Evolutionary conservation across 495 filamentous ascomycete species (phyloP).

Genomic region (Daldinia childiae): DNA sequence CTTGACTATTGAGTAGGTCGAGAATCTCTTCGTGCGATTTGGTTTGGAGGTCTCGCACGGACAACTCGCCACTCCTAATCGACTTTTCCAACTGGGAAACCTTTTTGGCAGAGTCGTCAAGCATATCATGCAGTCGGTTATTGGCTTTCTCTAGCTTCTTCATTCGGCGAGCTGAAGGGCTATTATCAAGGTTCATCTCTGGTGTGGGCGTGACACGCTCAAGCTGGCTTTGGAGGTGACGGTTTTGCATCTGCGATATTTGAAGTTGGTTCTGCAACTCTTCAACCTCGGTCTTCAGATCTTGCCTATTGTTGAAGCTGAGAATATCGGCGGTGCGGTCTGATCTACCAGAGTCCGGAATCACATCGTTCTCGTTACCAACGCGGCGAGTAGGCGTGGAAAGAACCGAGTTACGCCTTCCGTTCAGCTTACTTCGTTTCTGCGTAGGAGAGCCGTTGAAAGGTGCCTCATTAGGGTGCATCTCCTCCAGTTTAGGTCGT

Average conservation of each 20-base stretch:
- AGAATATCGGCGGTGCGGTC: constrained; percentile 91
- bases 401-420: constrained; percentile 74
- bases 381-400: constrained; percentile 79
- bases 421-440: constrained; percentile 76
- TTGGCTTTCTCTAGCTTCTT: constrained; percentile 95
- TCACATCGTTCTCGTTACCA: constrained; percentile 67
- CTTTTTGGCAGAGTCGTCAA: constrained; percentile 94
- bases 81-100: constrained; percentile 89
- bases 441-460: constrained; percentile 81
- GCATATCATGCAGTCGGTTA: constrained; percentile 88
- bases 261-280: constrained; percentile 95
- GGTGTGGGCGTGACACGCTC: constrained; percentile 66
- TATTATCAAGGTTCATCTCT: constrained; percentile 77
- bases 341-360: constrained; percentile 81
- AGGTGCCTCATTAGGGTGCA: constrained; percentile 82
- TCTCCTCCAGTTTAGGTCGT: constrained; percentile 79
- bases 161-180: constrained; percentile 80
- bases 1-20: constrained; percentile 92
- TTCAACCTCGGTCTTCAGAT: constrained; percentile 89
- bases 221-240: constrained; percentile 89
- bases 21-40: constrained; percentile 95
- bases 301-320: constrained; percentile 88
- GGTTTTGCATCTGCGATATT: constrained; percentile 94
- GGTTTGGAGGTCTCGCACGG: constrained; percentile 89
- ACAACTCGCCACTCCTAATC: constrained; percentile 87